These are phyloP conservation scores for Candida sanyaensis DNA, from an alignment of 1,139 yeast species.

Conservation along the genomic window DNA sequence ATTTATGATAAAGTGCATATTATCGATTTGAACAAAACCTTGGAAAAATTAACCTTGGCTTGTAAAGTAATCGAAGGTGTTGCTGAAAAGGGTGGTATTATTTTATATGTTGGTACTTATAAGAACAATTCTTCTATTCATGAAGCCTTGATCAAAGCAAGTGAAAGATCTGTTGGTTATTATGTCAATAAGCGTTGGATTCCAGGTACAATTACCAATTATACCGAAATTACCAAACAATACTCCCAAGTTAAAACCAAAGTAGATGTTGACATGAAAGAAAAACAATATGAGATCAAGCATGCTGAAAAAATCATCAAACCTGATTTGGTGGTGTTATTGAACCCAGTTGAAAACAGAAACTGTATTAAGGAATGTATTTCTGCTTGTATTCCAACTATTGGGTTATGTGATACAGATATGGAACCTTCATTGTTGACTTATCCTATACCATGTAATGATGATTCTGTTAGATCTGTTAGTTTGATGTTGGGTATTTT, in stretches of 20 bases:
- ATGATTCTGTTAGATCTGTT: slow-evolving; percentile 84
- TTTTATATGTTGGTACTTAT: slow-evolving; percentile 83
- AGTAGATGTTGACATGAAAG: slow-evolving; percentile 41
- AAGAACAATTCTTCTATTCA: slow-evolving; percentile 62
- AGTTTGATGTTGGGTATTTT: slow-evolving; percentile 80
- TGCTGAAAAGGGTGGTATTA: slow-evolving; percentile 80
- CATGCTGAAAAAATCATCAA: slow-evolving; percentile 51
- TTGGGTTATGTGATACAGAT: slow-evolving; percentile 92
- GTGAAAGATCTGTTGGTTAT: slow-evolving; percentile 74
- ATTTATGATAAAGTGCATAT: slow-evolving; percentile 86
- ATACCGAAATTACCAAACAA: slow-evolving; percentile 73
- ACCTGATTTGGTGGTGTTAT: slow-evolving; percentile 84
- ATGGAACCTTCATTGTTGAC: slow-evolving; percentile 88
- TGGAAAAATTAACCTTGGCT: slow-evolving; percentile 75
- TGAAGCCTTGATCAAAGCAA: slow-evolving; percentile 76
- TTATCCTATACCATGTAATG: slow-evolving; percentile 95
- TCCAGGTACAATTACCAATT: slow-evolving; percentile 92
- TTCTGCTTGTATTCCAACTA: slow-evolving; percentile 83
- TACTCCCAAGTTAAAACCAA: slow-evolving; percentile 60
- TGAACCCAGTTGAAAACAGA: slow-evolving; percentile 88
- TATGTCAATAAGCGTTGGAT: slow-evolving; percentile 88
- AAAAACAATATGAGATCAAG: slow-evolving; percentile 49
- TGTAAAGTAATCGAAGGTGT: slow-evolving; percentile 78
- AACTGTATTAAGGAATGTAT: slow-evolving; percentile 82
- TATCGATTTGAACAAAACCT: slow-evolving; percentile 84